Evolutionary conservation across 371 early-diverging fungal genomes (phyloP).

Genomic region (Lichtheimia ramosa): DNA sequence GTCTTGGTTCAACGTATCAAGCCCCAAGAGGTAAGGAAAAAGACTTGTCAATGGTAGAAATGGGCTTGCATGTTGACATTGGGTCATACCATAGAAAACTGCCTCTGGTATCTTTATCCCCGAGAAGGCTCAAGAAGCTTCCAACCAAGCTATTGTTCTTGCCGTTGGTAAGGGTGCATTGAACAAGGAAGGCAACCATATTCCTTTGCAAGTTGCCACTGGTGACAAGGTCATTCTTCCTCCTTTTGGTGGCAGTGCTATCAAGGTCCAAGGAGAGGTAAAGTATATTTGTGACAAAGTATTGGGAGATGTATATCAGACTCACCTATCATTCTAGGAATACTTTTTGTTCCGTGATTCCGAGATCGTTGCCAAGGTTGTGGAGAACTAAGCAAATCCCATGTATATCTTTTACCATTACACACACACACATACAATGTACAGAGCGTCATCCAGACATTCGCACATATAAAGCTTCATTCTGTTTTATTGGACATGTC

Average conservation of each 20-base stretch:
- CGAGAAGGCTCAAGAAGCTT: conserved; percentile 95
- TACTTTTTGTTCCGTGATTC: conserved; percentile 83
- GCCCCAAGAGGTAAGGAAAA: conserved; percentile 78
- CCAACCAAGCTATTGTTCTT: conserved; percentile 92
- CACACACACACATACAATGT: too few species aligned
- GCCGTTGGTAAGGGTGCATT: conserved; percentile 92
- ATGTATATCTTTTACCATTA: not conserved
- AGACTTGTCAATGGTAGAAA: too few species aligned
- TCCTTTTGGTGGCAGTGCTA: conserved; percentile 87
- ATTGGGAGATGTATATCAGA: not conserved
- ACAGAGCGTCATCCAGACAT: not conserved
- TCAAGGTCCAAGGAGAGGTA: conserved; percentile 88
- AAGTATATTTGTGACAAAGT: conserved; percentile 9
- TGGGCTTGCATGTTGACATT: too few species aligned
- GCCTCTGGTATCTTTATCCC: conserved; percentile 96
- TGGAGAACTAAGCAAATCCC: conserved; percentile 29
- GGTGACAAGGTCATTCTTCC: conserved; percentile 97
- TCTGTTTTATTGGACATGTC: not conserved
- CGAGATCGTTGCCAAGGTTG: conserved; percentile 92
- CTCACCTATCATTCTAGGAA: conserved; percentile 39
- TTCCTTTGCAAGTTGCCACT: conserved; percentile 78
- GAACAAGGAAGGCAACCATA: conserved; percentile 82
- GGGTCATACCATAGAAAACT: conserved; percentile 83
- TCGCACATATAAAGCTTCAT: not conserved
- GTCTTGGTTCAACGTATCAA: conserved; percentile 96